Conservation (phyloP, 192 early-diverging fungal species). For the Rhizophagus clarus region DNA sequence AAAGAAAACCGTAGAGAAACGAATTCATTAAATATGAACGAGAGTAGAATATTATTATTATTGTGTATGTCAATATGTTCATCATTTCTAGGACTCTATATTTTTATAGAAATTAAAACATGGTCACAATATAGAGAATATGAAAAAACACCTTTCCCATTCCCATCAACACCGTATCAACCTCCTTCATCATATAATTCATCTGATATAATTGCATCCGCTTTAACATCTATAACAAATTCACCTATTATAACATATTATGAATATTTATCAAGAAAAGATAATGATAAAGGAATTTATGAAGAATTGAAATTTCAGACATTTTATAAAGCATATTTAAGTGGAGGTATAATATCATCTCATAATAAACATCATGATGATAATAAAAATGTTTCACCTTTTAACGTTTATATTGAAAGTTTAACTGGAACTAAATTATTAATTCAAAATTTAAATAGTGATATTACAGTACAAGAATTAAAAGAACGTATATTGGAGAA, state of each 20-base stretch:
- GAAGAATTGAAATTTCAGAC: background rate
- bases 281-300: background rate
- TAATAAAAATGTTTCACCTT: background rate
- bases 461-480: background rate
- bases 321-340: background rate
- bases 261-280: background rate
- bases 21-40: background rate
- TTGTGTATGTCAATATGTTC: background rate
- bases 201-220: background rate
- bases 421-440: background rate
- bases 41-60: background rate
- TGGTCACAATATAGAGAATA: conserved; percentile 6
- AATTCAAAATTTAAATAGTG: background rate
- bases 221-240: background rate
- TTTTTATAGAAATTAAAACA: background rate
- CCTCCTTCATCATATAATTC: background rate
- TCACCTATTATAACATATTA: background rate
- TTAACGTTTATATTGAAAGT: background rate
- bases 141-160: background rate
- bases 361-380: background rate
- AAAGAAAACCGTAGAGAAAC: too few species aligned
- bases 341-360: background rate
- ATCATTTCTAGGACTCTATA: background rate
- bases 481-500: background rate
- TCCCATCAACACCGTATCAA: too few species aligned